Conservation (phyloP, 1,284 basidiomycete genomes). For the Vanrija pseudolonga region DNA sequence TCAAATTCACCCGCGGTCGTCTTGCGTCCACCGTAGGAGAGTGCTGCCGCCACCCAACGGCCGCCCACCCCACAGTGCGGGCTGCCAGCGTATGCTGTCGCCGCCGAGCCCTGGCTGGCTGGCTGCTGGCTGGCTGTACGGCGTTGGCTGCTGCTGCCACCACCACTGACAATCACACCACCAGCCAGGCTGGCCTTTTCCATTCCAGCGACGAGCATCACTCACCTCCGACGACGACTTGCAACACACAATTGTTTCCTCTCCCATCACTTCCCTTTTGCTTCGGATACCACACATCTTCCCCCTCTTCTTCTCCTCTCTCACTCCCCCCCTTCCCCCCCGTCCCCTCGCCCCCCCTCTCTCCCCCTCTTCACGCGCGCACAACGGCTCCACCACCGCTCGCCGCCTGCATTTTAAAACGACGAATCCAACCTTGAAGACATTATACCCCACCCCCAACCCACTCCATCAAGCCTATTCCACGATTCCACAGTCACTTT, state of each 20-base stretch:
- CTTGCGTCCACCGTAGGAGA: conserved; percentile 1
- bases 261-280: too few species aligned
- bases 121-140: too few species aligned
- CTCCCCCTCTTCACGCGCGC: too few species aligned
- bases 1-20: too few species aligned
- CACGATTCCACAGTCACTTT: not conserved
- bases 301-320: not conserved
- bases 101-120: too few species aligned
- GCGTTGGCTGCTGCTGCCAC: too few species aligned
- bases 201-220: too few species aligned
- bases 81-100: too few species aligned
- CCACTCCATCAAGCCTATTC: not conserved
- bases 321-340: not conserved
- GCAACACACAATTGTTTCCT: not conserved
- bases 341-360: not conserved
- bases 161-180: too few species aligned
- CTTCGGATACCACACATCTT: not conserved
- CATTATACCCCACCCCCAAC: not conserved
- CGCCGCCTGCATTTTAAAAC: not conserved
- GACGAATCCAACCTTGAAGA: too few species aligned
- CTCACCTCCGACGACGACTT: not conserved
- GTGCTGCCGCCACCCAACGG: not conserved
- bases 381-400: not conserved
- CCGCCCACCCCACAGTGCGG: too few species aligned
- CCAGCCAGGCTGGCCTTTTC: too few species aligned